A percentile compares a stretch with the other conserved stretches of the same genome.
Conservation (phyloP, 2,329 filamentous ascomycete species). For the Fusarium verrucosum region DNA sequence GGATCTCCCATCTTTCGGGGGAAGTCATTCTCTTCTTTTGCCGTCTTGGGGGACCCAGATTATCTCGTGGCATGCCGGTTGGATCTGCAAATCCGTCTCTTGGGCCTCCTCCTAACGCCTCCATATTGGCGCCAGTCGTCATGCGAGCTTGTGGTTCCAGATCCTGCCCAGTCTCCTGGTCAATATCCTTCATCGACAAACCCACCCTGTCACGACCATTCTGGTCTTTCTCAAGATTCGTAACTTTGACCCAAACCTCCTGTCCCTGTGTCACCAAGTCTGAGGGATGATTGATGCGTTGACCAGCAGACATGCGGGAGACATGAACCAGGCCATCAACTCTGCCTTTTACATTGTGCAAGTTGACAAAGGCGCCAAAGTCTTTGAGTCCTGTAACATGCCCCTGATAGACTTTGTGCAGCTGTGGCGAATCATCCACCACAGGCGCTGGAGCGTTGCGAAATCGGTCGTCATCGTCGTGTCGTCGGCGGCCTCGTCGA, state of each 20-base stretch:
- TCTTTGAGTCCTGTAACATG: conserved; percentile 92
- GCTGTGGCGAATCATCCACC: conserved; percentile 80
- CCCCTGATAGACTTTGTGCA: conserved; percentile 90
- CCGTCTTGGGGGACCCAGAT: conserved; percentile 56
- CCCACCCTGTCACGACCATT: conserved; percentile 73
- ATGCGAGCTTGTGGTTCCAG: conserved; percentile 80
- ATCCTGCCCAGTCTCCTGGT: conserved; percentile 87
- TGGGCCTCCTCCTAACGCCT: conserved; percentile 74
- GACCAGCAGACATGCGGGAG: conserved; percentile 84
- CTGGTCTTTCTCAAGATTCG: conserved; percentile 72
- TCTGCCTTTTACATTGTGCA: conserved; percentile 87
- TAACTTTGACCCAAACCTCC: conserved; percentile 89
- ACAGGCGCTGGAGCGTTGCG: conserved; percentile 74
- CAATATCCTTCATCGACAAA: conserved; percentile 96
- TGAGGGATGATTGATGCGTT: conserved; percentile 89
- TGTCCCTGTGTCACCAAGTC: conserved; percentile 85
- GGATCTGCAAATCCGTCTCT: conserved; percentile 66
- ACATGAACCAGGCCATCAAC: conserved; percentile 95
- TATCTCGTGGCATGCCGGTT: conserved; percentile 51
- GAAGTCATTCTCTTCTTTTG: conserved; percentile 95
- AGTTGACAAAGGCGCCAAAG: conserved; percentile 93
- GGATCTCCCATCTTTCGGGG: conserved; percentile 96
- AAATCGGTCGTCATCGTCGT: conserved; percentile 67
- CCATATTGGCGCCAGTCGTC: conserved; percentile 89
- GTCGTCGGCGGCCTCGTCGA: conserved; percentile 51